Base-by-base conservation (phyloP, 2,329 filamentous ascomycete species). In the Myriangium duriaei region DNA sequence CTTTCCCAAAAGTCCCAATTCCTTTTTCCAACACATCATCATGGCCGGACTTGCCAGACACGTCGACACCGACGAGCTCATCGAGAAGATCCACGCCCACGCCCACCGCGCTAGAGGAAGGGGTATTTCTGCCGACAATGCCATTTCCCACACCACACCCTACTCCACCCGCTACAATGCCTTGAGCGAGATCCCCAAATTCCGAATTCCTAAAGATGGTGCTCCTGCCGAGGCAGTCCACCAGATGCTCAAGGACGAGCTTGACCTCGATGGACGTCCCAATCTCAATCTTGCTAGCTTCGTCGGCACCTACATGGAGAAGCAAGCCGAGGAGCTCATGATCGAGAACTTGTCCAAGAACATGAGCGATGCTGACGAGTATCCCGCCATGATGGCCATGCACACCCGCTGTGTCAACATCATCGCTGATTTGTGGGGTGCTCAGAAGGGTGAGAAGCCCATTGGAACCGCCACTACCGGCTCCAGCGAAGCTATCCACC, bases 301-400 rank as follows among this genome's bases (percentile, higher is more conserved):
- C 42, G 79, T 83, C 1, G 72, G 73, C 26, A 83, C 79, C 1
- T 82, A 79, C 50, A 77, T 81, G 72, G 79, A 83, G 51, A 65
- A 68, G 9, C 70, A 46, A 17, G 78, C 74, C 4, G 66, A 73
- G 41, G 61, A 71, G 40, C 64, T 84, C 30, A 76, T 83, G 67
- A 59, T 70, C 13, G 76, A 81, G 47, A 81, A 82, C 42, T 56
- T 82, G 30, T 66, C 69, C 42, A 83, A 84, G 59, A 83, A 83
- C 49, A 64, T 84, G 56, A 70, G 74, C n/a, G 79, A 83, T 52
- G 74, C 75, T 2, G 79, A 79, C 49, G 71, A 77, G 51, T 76
- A 76, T 47, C 47, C 41, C 38, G 26, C 36, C 3, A 42, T 69
- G 44, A 65, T 67, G 54, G 58, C 64, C 13, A 77, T 81, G 55